Evolutionary conservation across 805 yeast genomes (phyloP).

Genomic region (Pichia scutulata): DNA sequence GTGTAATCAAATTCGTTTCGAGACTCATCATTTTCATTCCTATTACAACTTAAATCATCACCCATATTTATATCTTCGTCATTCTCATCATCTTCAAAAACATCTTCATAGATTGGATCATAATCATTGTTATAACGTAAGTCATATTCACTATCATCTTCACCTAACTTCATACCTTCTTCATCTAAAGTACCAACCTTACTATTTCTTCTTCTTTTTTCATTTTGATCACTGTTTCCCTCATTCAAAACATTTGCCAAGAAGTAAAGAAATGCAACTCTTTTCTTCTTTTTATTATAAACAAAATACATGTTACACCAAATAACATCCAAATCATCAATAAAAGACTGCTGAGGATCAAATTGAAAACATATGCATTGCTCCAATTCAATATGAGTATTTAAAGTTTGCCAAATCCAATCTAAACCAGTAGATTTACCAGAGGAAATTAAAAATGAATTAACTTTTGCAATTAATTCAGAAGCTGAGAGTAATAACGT

Average conservation of each 20-base stretch:
- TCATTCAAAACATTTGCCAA: slow-evolving; percentile 35
- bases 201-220: slow-evolving; percentile 23
- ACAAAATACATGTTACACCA: slow-evolving; percentile 89
- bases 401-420: slow-evolving; percentile 85
- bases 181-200: slow-evolving; percentile 28
- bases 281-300: slow-evolving; percentile 81
- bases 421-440: slow-evolving; percentile 46
- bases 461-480: slow-evolving; percentile 58
- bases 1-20: slow-evolving; percentile 38
- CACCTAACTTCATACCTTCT: slow-evolving; percentile 22
- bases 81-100: slow-evolving; percentile 32
- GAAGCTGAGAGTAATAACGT: slow-evolving; percentile 41
- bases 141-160: slow-evolving; percentile 31
- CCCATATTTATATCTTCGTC: slow-evolving; percentile 28
- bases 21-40: slow-evolving; percentile 18
- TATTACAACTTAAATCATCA: slow-evolving; percentile 25
- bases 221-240: background rate
- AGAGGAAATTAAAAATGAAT: slow-evolving; percentile 64
- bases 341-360: slow-evolving; percentile 53
- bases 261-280: slow-evolving; percentile 81
- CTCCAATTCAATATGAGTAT: slow-evolving; percentile 69
- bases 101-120: slow-evolving; percentile 26
- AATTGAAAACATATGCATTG: slow-evolving; percentile 59
- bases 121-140: slow-evolving; percentile 24
- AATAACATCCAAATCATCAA: slow-evolving; percentile 51